Percentiles rank a stretch among this genome's conserved stretches.
Conservation (phyloP, 1,284 basidiomycete species). For the Sutorius eximius region DNA sequence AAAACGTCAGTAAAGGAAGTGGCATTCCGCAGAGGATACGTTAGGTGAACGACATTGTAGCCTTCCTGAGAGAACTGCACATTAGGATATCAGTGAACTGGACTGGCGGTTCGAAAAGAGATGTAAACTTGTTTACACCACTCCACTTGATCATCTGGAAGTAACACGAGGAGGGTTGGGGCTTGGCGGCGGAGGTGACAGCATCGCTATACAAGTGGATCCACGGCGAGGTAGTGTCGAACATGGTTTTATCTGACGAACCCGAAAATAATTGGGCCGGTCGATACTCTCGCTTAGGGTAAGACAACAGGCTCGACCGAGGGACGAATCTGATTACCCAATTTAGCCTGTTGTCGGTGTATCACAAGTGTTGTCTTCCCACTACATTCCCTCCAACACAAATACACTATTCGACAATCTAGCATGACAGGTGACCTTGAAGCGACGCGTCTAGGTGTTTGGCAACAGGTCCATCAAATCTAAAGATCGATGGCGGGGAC, state of each 20-base stretch:
- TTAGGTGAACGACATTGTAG: constrained; percentile 40
- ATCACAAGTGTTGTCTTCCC: not conserved
- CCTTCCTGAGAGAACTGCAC: constrained; percentile 45
- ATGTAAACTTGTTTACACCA: constrained; percentile 43
- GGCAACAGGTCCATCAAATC: not conserved
- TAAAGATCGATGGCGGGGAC: not conserved
- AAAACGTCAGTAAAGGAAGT: constrained; percentile 22
- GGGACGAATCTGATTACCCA: not conserved
- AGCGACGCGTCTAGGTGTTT: not conserved
- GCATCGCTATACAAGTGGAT: constrained; percentile 26
- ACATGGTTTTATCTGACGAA: constrained; percentile 5
- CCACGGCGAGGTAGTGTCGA: constrained; percentile 2
- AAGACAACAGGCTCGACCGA: too few species aligned
- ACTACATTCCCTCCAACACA: not conserved
- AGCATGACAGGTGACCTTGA: constrained; percentile 3
- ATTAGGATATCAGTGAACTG: not conserved
- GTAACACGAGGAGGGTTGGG: constrained; percentile 34
- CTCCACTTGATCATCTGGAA: constrained; percentile 28
- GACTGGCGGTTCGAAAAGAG: not conserved
- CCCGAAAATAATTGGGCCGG: not conserved
- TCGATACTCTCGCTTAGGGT: too few species aligned
- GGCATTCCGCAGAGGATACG: constrained; percentile 25
- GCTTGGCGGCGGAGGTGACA: constrained; percentile 29
- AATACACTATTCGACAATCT: constrained; percentile 8
- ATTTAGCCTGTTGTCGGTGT: not conserved